Base-by-base conservation (phyloP, 2,329 filamentous ascomycete genomes). In the Trichoderma pleuroti region DNA sequence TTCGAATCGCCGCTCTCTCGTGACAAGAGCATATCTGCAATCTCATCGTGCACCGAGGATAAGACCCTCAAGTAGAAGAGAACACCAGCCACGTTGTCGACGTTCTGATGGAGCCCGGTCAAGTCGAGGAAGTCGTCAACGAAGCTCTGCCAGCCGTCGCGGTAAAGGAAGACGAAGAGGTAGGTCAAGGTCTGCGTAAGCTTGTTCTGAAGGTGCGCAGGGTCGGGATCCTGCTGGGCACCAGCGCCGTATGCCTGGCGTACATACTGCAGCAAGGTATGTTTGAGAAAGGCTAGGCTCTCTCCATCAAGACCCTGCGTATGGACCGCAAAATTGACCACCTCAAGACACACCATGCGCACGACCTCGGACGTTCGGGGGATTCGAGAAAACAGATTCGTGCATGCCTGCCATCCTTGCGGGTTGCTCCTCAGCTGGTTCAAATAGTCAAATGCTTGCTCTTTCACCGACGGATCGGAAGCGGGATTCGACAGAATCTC, bases 151-250 rank as follows among this genome's bases (percentile, higher is more conserved):
- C 96, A 99, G 46, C 92, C 92, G 67, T 91, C 89, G 67, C 90
- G 90, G 81, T 99, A 99, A 68, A 97, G 86, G 14, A 91, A 89
- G 42, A 93, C 92, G 81, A 99, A 99, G 64, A 99, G 90, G 78
- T 93, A 96, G 11, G 96, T 99, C 76, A 99, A 84, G 14, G 94
- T 97, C 83, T 99, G 96, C 59, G 95, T 94, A 75, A 99, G 89
- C 83, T 99, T 99, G 84, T 98, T 99, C 82, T 98, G 95, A 56
- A 99, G 91, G 74, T 88, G 88, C 28, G 89, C 80, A 10, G 91
- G 88, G 79, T 99, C 96, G 73, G 90, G 82, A 71, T 86, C 84
- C 71, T 87, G 86, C 69, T 87, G 86, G 11, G 84, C 81, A 39
- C 84, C 84, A 49, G 86, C 84, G 67, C 89, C 87, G 80, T 98